Evolutionary conservation across 2,329 filamentous ascomycete species (phyloP), one percentile per base, ranked within the genome.

Genomic region (Cyclaneusma minus): DNA sequence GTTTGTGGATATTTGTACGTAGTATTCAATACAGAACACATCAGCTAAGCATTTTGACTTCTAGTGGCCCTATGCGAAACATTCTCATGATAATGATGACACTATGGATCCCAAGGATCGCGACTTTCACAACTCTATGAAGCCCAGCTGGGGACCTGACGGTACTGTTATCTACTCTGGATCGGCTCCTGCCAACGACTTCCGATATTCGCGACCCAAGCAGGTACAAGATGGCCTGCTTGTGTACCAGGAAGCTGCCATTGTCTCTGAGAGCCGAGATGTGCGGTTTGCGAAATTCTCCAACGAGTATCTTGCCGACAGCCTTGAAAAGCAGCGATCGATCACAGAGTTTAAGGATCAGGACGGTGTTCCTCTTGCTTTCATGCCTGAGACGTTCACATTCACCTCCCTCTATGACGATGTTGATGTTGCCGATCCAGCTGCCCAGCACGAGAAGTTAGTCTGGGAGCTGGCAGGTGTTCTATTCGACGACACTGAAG

Each of bases 381-480:
- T 48, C 6, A 48, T 74, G 2, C 51, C 45, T 19, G 45, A 51
- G 1, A 47, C 53, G 4, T 54, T 61, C 30, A 52, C 55, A 2
- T 61, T 74, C 31, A 55, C 55, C 10, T 50, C 60, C 7, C 55
- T 72, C 29, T 57, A 57, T 14, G 49, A 56, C 27, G 43, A 48
- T 11, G 49, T 52, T 8, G 41, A 51, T 21, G 51, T 33, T 17
- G 44, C 47, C 16, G 52, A 51, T 35, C 52, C 56, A 10, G 59
- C 58, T 13, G 58, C 51, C 28, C 50, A 56, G 12, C 68, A 82
- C 30, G 82, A 91, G 50, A 69, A 72, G 42, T 60, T 71, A 9
- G 71, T 89, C 1, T 98, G 91, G 89, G 68, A 82, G 33, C 60
- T 98, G 18, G 76, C 82, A 1, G 79, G 80, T 30, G 74, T 94